Evolutionary conservation across 2,329 filamentous ascomycete species (phyloP), one percentile per base, ranked within the genome.

Genomic region (Pseudogymnoascus sp.): DNA sequence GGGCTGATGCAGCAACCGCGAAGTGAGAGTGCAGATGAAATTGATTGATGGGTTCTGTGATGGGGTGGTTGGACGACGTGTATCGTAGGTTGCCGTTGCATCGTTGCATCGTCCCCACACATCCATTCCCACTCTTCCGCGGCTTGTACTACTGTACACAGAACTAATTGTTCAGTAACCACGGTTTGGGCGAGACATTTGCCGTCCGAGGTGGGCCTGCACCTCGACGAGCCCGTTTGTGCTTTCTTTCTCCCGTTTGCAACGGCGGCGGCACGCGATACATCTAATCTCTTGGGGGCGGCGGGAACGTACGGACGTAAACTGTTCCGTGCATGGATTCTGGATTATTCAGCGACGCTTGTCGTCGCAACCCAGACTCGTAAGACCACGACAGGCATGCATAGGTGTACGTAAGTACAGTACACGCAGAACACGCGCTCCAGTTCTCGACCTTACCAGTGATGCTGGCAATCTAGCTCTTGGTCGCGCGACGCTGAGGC

Each of bases 321-420:
- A 31, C 25, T 31, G 8, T 55, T 55, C 49, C 25, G 25, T 33
- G 49, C 49, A 55, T 33, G 49, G 49, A 12, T 55, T 55, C 18
- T 49, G 4, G 49, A 55, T 55, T 55, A 55, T 18, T 55, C 49
- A 55, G n/a, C 49, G n/a, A 18, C n/a, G 1, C 25, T 18, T 33
- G 23, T 43, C 18, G 28, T 55, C 49, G 25, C 18, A 55, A 5
- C 5, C 49, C 28, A 55, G 49, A 55, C 9, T 55, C 25, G 49
- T 55, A 28, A 55, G 49, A 55, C 49, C 28, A 18, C 28, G 8
- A 11, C 16, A 55, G 25, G 28, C 49, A 3, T 33, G 25, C 49
- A 55, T 55, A 55, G 49, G 49, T 55, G 49, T 55, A 55, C 49
- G 49, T 28, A 55, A 55, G 25, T 55, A 55, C 9, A 55, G 28